Conservation (phyloP, 2,329 filamentous ascomycete genomes). For the Alternaria novae-zelandiae region DNA sequence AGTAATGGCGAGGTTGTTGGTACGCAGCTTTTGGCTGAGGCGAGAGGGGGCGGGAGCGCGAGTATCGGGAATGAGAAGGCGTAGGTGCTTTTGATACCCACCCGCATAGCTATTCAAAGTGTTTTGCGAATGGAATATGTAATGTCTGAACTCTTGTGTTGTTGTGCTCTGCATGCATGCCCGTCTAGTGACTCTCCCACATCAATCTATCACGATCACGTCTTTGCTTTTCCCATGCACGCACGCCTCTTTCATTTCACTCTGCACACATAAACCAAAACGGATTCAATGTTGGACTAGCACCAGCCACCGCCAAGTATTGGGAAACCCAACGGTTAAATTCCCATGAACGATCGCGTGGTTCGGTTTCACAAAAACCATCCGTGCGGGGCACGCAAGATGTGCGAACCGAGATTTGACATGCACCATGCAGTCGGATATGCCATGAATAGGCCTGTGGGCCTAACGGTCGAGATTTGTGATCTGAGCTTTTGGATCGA, state of each 20-base stretch:
- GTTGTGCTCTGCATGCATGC: background rate
- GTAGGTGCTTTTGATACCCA: background rate
- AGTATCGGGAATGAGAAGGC: constrained; percentile 51
- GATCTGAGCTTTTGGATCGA: background rate
- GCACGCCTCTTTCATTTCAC: background rate
- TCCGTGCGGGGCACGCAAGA: too few species aligned
- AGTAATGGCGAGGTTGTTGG: constrained; percentile 56
- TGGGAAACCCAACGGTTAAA: background rate
- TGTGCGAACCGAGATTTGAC: background rate
- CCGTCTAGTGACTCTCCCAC: background rate
- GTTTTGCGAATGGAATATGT: background rate
- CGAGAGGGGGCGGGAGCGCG: constrained; percentile 60
- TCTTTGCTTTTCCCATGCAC: background rate
- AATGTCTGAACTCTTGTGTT: background rate
- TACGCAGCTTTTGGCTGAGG: constrained; percentile 61
- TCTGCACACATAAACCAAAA: background rate
- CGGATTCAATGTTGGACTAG: background rate
- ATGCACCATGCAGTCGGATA: background rate
- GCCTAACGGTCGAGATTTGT: background rate
- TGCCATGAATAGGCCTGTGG: background rate
- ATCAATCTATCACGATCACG: background rate
- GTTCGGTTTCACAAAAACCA: background rate
- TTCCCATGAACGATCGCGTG: background rate
- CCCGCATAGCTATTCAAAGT: background rate
- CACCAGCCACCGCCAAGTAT: background rate